Percentiles rank a stretch among this genome's conserved stretches.
Conservation (phyloP, 1,139 yeast genomes). For the Taphrina sp. region DNA sequence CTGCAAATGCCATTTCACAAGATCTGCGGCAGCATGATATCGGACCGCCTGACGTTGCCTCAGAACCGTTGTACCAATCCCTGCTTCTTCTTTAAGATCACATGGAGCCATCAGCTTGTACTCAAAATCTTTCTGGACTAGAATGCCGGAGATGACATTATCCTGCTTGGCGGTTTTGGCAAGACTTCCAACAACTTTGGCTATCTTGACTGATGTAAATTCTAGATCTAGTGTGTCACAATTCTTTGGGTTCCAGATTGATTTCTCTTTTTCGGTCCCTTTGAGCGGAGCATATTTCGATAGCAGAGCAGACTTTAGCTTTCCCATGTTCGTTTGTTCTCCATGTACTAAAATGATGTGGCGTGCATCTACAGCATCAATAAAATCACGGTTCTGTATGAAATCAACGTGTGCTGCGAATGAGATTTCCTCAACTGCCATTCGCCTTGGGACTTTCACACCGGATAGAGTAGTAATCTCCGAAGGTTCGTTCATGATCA, state of each 20-base stretch:
- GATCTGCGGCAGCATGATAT: conserved; percentile 75
- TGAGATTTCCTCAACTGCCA: conserved; percentile 89
- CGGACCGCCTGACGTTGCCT: conserved; percentile 75
- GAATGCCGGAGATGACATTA: conserved; percentile 67
- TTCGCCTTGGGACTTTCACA: conserved; percentile 72
- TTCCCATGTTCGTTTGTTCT: conserved; percentile 97
- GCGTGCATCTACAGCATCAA: conserved; percentile 79
- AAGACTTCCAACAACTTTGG: conserved; percentile 47
- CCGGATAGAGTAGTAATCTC: conserved; percentile 74
- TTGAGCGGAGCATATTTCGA: conserved; percentile 80
- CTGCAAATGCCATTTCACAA: conserved; percentile 82
- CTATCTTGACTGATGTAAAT: conserved; percentile 79
- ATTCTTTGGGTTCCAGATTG: conserved; percentile 87
- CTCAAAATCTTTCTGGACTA: conserved; percentile 89
- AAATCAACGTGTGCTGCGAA: conserved; percentile 99
- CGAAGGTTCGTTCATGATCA: conserved; percentile 78
- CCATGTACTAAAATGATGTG: conserved; percentile 80
- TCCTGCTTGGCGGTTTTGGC: conserved; percentile 39
- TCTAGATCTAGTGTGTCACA: conserved; percentile 75
- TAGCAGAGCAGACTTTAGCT: conserved; percentile 84
- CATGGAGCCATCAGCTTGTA: conserved; percentile 75
- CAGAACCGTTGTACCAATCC: conserved; percentile 78
- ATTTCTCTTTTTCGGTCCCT: conserved; percentile 88
- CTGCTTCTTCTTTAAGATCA: conserved; percentile 86
- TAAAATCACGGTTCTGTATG: conserved; percentile 86